Evolutionary conservation across 768 basidiomycete genomes (phyloP), one percentile per base, ranked within the genome.

Genomic region (Collybia nuda): DNA sequence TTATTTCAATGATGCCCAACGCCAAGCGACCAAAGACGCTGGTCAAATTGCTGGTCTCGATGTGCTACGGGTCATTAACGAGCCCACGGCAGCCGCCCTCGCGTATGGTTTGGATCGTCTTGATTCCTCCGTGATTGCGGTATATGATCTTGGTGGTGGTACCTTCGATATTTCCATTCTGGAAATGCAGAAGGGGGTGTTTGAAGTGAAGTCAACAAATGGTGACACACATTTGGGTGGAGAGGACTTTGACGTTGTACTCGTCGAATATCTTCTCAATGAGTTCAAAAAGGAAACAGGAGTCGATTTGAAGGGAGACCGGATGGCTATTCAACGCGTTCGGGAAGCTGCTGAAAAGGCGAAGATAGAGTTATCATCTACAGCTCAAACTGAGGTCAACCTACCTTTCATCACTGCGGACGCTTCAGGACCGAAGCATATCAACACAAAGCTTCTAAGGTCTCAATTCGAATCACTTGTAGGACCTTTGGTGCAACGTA

Each of bases 121-220:
- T 42, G 86, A 90, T 40, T 90, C 90, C 9, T 77, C 82, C 17
- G 78, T 97, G 65, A 94, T 99, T 59, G 97, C 97, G 38, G 97
- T 99, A 51, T 99, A 98, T 67, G 97, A 99, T 78, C 81, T 98
- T 26, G 96, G 96, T 59, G 96, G 96, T 61, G 96, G 96, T 50
- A 98, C 96, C 19, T 98, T 98, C 70, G 96, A 98, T 93, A 93
- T 99, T 64, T 99, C 97, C 23, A 95, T 99, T 59, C 79, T 99
- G 49, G 95, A 98, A 75, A 98, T 98, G 93, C 93, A 98, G 71
- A 95, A 97, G 72, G 97, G 96, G 61, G 95, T 99, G 8, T 99
- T 98, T 70, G 97, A 98, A 71, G 97, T 99, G 67, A 99, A 98
- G 78, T 98, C 97, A 0, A 99, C 97, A 48, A 98, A 98, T 65